phyloP scores from a whole-genome alignment of 2,329 filamentous ascomycete species.

The Verticillium klebahnii region DNA sequence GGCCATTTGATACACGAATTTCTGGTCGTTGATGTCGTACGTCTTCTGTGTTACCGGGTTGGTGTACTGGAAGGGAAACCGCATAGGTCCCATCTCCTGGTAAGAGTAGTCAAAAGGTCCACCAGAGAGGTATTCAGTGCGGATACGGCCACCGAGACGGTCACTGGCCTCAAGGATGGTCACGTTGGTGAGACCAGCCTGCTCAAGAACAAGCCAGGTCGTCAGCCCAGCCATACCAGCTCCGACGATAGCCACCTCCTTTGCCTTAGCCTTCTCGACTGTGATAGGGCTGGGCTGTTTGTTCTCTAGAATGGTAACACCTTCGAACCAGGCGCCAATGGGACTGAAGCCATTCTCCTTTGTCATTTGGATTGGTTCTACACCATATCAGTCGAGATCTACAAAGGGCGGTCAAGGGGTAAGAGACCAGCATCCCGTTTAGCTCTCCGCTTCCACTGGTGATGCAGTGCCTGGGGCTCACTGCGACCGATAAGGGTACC shows the following conservation, averaged over 20 bases:
- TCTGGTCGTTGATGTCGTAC: conserved; percentile 56
- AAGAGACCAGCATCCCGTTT: conserved; percentile 8
- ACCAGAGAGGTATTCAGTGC: conserved; percentile 57
- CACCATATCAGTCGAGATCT: conserved; percentile 15
- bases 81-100: conserved; percentile 64
- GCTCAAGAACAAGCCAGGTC: conserved; percentile 46
- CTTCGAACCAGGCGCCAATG: conserved; percentile 61
- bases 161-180: conserved; percentile 57
- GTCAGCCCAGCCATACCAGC: conserved; percentile 63
- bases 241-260: conserved; percentile 59
- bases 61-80: conserved; percentile 51
- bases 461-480: conserved; percentile 23
- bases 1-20: conserved; percentile 60
- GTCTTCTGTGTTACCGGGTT: conserved; percentile 50
- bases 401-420: too few relatives aligned
- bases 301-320: conserved; percentile 51
- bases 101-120: conserved; percentile 61
- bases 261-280: conserved; percentile 49
- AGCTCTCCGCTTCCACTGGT: conserved; percentile 19
- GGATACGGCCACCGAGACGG: conserved; percentile 59
- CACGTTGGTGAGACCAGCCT: conserved; percentile 54
- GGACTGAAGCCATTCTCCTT: conserved; percentile 42
- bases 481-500: conserved; percentile 29
- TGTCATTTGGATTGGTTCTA: conserved; percentile 38
- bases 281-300: conserved; percentile 49